Evolutionary conservation across 2,329 filamentous ascomycete genomes (phyloP), one percentile per base, ranked within the genome.

Genomic region (Pseudocercospora fuligena): DNA sequence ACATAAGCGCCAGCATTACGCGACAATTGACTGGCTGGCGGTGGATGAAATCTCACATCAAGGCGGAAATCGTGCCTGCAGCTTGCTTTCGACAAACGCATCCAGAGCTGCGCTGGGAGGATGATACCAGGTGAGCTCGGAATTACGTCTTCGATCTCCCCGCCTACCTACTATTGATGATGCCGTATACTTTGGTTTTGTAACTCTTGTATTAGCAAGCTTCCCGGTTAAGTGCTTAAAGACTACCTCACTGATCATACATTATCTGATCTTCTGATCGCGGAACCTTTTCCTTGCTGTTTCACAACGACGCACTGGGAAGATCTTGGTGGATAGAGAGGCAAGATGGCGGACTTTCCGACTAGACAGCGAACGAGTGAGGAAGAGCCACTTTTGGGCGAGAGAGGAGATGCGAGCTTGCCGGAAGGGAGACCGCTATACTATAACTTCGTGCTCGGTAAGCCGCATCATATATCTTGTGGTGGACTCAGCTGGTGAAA

Each of bases 381-480:
- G 75, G 84, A 89, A 60, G 89, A 92, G 74, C 92, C 91, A 70
- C 82, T 94, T 61, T 83, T 94, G 33, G 91, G 90, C 61, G 82
- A 84, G 59, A 85, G 88, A 51, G 92, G 92, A 56, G 92, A 94
- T 81, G 92, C 88, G 9, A 86, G 88, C 58, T 92, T 96, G 81
- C 81, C 82, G 66, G 86, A 90, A 43, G 85, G 86, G 16, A 84
- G 87, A 66, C 83, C 88, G 25, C 84, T 96, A 61, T 82, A 87
- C 68, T 83, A 85, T 73, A 97, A 97, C 75, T 83, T 97, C 47
- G 82, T 90, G 69, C 86, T 91, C 43, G 93, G 93, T 94, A 83
- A 70, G 83, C 16, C 31, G 36, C 36, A 43, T n/a, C n/a, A 57
- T 36, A 43, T 65, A 36, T 43, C 16, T 19, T 43, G 40, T 43